Base-by-base conservation (phyloP, 306 rosid species). In the Vachellia collinsii region DNA sequence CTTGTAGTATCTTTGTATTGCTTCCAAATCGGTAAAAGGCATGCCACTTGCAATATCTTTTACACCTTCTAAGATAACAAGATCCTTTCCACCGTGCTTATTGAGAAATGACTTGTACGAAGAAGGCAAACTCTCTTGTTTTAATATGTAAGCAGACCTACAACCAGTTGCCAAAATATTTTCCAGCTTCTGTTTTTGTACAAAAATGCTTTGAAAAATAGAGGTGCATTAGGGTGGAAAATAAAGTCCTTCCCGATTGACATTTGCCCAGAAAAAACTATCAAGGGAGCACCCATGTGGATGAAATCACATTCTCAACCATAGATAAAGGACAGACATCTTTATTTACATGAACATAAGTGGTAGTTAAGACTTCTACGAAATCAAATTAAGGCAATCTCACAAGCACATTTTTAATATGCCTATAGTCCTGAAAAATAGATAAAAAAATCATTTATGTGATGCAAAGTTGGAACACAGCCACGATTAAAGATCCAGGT, bases 81-180 rank as follows among this genome's bases (percentile, higher is more conserved):
- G 23, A 73, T 91, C 95, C 86, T 91, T 91, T 66, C 93, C 95
- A 53, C 95, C 93, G 53, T 91, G 91, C 36, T 71, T 86, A 59
- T 86, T 87, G 83, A 91, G 95, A 88, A 91, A 91, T 20, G 95
- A 91, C 75, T 87, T 91, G 72, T 89, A 91, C 17, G 93, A 89
- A 23, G 88, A 85, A n/a, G 93, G 90, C 72, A 91, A 85, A 77
- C 95, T 91, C 25, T 89, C 95, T 87, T 87, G 95, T 87, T 86
- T 91, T 81, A 91, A 74, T 82, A 91, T 85, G 86, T 89, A 91
- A 79, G 93, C 90, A 70, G 93, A 91, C 87, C 95, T 91, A 90
- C 59, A 70, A 76, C 36, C 38, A 36, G 14, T 64, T 64, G 42
- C 44, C 44, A 77, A 50, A 50, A 66, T 37, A 36, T 66, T 37